Evolutionary conservation across 768 basidiomycete genomes (phyloP), one percentile per base, ranked within the genome.

Genomic region (Tulasnella sp.): DNA sequence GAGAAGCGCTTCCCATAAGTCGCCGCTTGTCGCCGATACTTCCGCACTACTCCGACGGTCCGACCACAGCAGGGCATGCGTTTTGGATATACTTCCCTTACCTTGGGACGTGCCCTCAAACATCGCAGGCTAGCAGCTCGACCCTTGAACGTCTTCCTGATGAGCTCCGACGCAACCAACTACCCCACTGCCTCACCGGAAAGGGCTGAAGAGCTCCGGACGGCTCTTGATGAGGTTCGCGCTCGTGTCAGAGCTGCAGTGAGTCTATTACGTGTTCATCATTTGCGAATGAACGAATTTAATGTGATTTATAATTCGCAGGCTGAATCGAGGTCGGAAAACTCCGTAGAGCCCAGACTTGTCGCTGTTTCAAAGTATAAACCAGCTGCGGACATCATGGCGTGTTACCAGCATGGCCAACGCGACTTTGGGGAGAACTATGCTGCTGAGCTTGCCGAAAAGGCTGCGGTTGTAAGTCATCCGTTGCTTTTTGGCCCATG

Each of bases 381-480:
- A 85, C 95, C 97, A 6, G 90, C 93, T 4, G 90, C 92, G 12
- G 97, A 99, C 86, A 92, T 99, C 81, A 88, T 92, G 40, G 93
- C 93, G 14, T 94, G 96, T 82, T 95, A 94, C 84, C 89, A 93
- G 75, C 88, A 89, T 20, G 95, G 94, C 0, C 94, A 98, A 82
- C 88, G 92, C 2, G 95, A 97, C 85, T 99, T 99, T 84, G 98
- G 98, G 9, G 98, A 99, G 87, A 99, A 99, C 85, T 99, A 98
- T 84, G 96, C 96, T 16, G 93, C 97, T 83, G 97, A 99, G 84
- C 86, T 99, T 81, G 92, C 92, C 54, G 96, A 95, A 44, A 98
- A 98, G 85, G 95, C 96, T 0, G 87, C 87, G 80, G 87, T 89
- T 84, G 94, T 94, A 85, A 82, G 90, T 86, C 72, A 44, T 58